These are phyloP conservation scores for Mercurialis annua DNA, from an alignment of 345 rosid genomes.

Conservation along the genomic window DNA sequence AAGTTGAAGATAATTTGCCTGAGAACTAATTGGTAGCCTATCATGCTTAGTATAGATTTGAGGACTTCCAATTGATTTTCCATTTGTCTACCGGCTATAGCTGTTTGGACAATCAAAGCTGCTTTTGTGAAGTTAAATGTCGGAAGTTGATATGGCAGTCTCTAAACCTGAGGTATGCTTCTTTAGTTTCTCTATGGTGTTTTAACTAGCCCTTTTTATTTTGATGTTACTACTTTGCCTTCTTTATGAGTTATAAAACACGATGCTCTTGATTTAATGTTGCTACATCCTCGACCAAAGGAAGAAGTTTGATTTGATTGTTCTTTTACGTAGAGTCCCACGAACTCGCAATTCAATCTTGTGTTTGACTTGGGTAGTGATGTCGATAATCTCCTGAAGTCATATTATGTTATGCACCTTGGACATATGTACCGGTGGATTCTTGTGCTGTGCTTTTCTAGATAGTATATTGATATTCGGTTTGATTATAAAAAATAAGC, in stretches of 20 bases:
- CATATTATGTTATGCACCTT: too few relatives aligned
- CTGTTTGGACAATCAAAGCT: neutral
- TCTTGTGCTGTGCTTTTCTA: too few relatives aligned
- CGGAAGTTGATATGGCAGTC: slow-evolving; percentile 29
- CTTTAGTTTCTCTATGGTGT: neutral
- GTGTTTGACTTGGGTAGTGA: neutral
- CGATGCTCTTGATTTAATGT: neutral
- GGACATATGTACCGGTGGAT: too few relatives aligned
- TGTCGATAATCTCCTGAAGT: neutral
- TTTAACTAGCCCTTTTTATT: neutral
- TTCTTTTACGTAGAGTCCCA: neutral
- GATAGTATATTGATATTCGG: too few relatives aligned
- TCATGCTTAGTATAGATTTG: neutral
- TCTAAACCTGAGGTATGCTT: slow-evolving; percentile 27
- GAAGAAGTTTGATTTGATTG: neutral
- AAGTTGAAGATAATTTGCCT: slow-evolving; percentile 19
- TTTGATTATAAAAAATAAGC: too few relatives aligned
- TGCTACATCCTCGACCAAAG: neutral
- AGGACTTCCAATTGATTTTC: neutral
- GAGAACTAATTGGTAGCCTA: slow-evolving; percentile 11
- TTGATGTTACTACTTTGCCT: too few relatives aligned
- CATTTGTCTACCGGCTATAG: neutral
- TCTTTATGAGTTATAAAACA: too few relatives aligned
- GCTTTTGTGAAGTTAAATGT: slow-evolving; percentile 14
- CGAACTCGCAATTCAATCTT: neutral